A percentile compares a stretch with the other conserved stretches of the same genome.
These are phyloP conservation scores for Irpex sp. DNA, from an alignment of 1,284 basidiomycete species.

Conservation along the genomic window DNA sequence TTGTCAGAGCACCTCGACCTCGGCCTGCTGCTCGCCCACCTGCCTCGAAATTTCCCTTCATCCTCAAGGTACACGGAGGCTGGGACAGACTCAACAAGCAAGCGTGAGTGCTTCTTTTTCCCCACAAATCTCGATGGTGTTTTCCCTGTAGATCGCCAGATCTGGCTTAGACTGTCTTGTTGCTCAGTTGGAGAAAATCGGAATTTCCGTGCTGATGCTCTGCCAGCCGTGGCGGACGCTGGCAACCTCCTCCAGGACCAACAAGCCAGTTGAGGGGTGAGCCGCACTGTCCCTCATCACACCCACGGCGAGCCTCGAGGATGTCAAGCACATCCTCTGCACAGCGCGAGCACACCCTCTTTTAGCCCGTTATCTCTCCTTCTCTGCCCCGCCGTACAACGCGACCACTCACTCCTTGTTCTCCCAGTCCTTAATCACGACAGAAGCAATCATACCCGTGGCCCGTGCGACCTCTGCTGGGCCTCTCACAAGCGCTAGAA, in stretches of 20 bases:
- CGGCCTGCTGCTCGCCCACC: background rate
- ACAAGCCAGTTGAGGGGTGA: background rate
- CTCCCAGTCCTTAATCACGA: constrained; percentile 18
- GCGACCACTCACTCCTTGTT: constrained; percentile 23
- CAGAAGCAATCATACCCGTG: constrained; percentile 19
- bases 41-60: constrained; percentile 1
- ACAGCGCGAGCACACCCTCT: background rate
- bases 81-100: background rate
- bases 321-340: constrained; percentile 1
- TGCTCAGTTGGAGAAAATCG: constrained; percentile 10
- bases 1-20: constrained; percentile 2
- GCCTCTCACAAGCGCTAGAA: constrained; percentile 29
- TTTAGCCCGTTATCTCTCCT: background rate
- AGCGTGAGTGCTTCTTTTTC: constrained; percentile 10
- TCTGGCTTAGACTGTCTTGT: constrained; percentile 7
- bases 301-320: constrained; percentile 7
- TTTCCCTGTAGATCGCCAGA: constrained; percentile 11
- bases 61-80: background rate
- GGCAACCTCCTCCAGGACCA: constrained; percentile 11
- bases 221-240: constrained; percentile 7
- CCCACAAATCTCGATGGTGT: constrained; percentile 12
- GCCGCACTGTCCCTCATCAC: constrained; percentile 4
- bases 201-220: constrained; percentile 9
- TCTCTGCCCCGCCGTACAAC: background rate
- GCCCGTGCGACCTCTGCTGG: constrained; percentile 25